Base-by-base conservation (phyloP, 75 land plant genomes). In the Selaginella moellendorffii region DNA sequence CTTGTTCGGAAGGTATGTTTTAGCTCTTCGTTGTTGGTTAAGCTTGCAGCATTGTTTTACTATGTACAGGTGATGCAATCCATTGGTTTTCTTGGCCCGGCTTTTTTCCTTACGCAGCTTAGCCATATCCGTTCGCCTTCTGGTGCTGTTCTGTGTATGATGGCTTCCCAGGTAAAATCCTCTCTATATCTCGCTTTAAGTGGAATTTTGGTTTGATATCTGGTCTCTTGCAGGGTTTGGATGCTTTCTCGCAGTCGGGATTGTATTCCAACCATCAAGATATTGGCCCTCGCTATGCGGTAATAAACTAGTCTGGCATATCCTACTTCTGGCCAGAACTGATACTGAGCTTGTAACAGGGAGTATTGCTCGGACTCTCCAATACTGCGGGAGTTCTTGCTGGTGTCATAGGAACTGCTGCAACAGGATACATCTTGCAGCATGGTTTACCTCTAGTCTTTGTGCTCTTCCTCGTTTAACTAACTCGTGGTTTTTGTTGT, bases 211-310 rank as follows among this genome's bases (percentile, higher is more conserved):
- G n/a, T n/a, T n/a, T n/a, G n/a, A 36, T 36, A 36, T 5, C 46
- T 14, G 14, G 46, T 27, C 54, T 71, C 63, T 5, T 62, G 52
- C 66, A 90, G 97, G 97, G 88, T 69, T 70, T 76, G 28, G 97
- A 90, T 84, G 92, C 97, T 52, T 90, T 90, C 70, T 90, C 97
- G 9, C 97, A 90, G 62, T 84, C 92, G 64, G 97, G 97, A 54
- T 68, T 90, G 22, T 90, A 90, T 52, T 90, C 97, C 27, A 90
- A 90, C 64, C 97, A 90, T 76, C 97, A 90, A 61, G 97, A 90
- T 30, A 90, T 90, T 70, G 97, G 85, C 12, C 97, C 97, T 25
- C 81, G 97, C 64, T 90, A 90, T 79, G 79, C 97, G 29, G 97
- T 90, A 74, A 74, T 81, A 76, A 5, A 5, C 14, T 5, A 36